Conservation (phyloP, 768 basidiomycete species). For the Mrakia blollopis region DNA sequence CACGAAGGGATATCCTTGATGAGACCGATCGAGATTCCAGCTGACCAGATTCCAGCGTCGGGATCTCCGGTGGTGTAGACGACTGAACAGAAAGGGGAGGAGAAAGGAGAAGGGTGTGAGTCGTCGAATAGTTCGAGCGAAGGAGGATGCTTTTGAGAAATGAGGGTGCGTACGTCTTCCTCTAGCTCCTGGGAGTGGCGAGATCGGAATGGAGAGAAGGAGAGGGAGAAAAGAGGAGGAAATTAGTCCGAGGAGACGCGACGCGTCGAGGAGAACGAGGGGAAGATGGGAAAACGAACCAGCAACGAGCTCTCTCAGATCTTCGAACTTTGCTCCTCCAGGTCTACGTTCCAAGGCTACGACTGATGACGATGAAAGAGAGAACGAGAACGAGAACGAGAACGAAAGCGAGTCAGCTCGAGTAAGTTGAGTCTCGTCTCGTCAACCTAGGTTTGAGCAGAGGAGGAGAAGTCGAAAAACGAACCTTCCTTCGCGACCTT, state of each 20-base stretch:
- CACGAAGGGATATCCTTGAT: conserved; percentile 83
- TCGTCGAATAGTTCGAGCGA: neutral
- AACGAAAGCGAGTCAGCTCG: neutral
- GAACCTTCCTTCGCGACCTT: conserved; percentile 46
- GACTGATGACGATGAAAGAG: conserved; percentile 47
- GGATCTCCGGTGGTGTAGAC: conserved; percentile 81
- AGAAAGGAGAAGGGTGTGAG: neutral
- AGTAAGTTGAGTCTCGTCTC: neutral
- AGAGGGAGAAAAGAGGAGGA: neutral
- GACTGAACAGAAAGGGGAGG: conserved; percentile 34
- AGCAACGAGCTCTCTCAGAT: conserved; percentile 59
- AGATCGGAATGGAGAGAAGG: no score
- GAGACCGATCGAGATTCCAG: conserved; percentile 45
- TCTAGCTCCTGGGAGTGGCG: neutral
- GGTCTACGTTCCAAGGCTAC: conserved; percentile 73
- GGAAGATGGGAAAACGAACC: conserved; percentile 33
- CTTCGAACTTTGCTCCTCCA: conserved; percentile 82
- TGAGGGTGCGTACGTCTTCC: conserved; percentile 8
- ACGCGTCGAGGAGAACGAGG: neutral
- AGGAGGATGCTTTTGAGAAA: neutral
- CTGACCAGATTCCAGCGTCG: conserved; percentile 79
- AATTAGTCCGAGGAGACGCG: neutral
- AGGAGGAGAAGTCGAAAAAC: neutral
- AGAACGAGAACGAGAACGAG: neutral
- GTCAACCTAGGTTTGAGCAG: conserved; percentile 4